Evolutionary conservation across 2,329 filamentous ascomycete species (phyloP), one percentile per base, ranked within the genome.

Genomic region (Podosphaera xanthii): DNA sequence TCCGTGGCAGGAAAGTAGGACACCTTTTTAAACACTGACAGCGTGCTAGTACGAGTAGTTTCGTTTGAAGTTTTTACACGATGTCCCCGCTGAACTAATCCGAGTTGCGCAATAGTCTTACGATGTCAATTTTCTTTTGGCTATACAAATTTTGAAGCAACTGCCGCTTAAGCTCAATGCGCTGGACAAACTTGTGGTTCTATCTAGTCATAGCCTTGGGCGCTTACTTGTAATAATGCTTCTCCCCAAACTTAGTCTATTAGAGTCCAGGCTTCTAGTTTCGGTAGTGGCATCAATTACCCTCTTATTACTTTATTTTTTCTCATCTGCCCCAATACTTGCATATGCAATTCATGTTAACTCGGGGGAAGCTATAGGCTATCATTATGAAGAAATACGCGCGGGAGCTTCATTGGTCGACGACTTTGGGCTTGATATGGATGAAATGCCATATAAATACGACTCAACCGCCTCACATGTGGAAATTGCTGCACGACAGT

Each of bases 231-330:
- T 22, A 61, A 60, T 60, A 61, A 69, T 69, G 68, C 67, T 65
- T 61, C 64, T 69, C 60, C 67, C 68, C 53, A 70, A 82, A 71
- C 76, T 83, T 70, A 82, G 78, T 69, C 81, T 78, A 66, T 73
- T 86, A 64, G 86, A 86, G 73, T 84, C 82, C 72, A 83, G 84
- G 68, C 78, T 87, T 67, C 78, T 79, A 68, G 81, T 82, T 66
- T 86, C 83, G 60, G 69, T 84, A 58, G 73, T 78, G 65, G 79
- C 81, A 59, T 79, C 80, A 38, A 71, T 79, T 36, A 67, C 84
- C 57, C 69, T 86, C 38, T 65, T 84, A 40, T 66, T 80, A 46
- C 69, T 88, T 49, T 84, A 81, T 67, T 71, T 84, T 60, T 70
- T 79, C 34, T 73, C 86, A 44, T 77, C 77, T 60, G 76, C 76